Base-by-base conservation (phyloP, 75 land plant species). In the Gnetum montanum region DNA sequence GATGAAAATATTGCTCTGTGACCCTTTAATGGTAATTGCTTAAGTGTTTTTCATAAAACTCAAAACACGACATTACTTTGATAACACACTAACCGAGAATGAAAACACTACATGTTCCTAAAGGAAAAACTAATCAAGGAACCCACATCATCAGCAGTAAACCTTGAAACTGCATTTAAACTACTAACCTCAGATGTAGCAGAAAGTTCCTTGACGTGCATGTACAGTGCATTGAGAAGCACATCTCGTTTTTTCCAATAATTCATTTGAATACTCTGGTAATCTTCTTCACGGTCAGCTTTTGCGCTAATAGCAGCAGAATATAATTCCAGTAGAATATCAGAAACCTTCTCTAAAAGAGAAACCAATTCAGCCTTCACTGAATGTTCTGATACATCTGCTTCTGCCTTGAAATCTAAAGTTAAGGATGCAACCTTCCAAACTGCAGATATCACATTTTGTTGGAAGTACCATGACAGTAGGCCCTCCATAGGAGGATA, bases 401-500 rank as follows among this genome's bases (percentile, higher is more conserved):
- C 60, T 53, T 83, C 92, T 11, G 71, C 70, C 58, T 72, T 50
- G 12, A 95, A 64, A 60, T 81, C 82, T 54, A 90, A 51, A 59
- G 90, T 64, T 37, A 71, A 59, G 22, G 81, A 75, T 35, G 83
- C 85, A 33, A 90, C 40, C 43, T 65, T 69, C 99, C 99, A 86
- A 47, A 86, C 40, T 30, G 97, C 99, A 69, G 76, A 67, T 6
- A 85, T 71, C 18, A 90, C 92, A 23, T 61, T 64, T 34, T 45
- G 69, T 57, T 95, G 72, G 57, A 82, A 85, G 59, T 76, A 83
- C 99, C 99, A 95, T 15, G 92, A 85, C 49, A 80, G 78, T 46
- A 95, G 69, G 37, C 92, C 92, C 44, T 95, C 99, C 28, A 73
- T 75, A 12, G 92, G 73, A 25, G 99, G 99, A 69, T 95, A 95